Conservation (phyloP, 2,329 filamentous ascomycete species). For the Dothideomycetes sp. region DNA sequence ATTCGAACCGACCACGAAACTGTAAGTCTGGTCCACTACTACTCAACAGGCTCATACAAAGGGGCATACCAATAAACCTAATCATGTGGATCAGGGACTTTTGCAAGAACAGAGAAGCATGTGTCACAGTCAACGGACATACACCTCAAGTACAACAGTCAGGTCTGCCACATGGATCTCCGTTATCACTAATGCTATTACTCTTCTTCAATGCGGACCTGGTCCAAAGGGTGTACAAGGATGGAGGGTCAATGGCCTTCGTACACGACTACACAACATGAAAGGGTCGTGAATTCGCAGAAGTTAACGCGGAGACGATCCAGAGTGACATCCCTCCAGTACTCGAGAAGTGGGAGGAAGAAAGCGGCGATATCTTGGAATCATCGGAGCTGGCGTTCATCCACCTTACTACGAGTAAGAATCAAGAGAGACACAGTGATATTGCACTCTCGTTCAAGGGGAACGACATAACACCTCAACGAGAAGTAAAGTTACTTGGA, state of each 20-base stretch:
- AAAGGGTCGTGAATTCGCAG: constrained; percentile 16
- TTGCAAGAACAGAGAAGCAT: constrained; percentile 19
- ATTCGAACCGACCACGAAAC: too few species aligned
- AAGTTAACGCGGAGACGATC: constrained; percentile 16
- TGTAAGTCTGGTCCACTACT: too few species aligned
- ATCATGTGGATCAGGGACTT: constrained; percentile 24
- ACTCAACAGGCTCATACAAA: constrained; percentile 17
- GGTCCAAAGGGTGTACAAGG: constrained; percentile 16
- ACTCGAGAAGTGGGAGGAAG: constrained; percentile 5
- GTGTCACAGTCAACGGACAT: constrained; percentile 16
- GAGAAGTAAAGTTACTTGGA: background rate
- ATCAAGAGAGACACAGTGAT: background rate
- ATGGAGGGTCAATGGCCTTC: constrained; percentile 20
- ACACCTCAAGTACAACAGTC: constrained; percentile 7
- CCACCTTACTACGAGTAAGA: constrained; percentile 23
- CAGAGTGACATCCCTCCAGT: constrained; percentile 20
- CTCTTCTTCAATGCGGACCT: constrained; percentile 26
- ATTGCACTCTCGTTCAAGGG: background rate
- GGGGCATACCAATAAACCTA: constrained; percentile 21
- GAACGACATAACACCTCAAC: background rate
- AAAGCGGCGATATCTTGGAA: constrained; percentile 26
- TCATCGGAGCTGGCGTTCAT: constrained; percentile 27
- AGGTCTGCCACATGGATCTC: constrained; percentile 9
- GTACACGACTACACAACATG: constrained; percentile 24
- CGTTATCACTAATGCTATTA: constrained; percentile 16